A percentile compares a stretch with the other conserved stretches of the same genome.
These are phyloP conservation scores for Leucocoprinus sp. DNA, from an alignment of 768 basidiomycete genomes.

Conservation along the genomic window DNA sequence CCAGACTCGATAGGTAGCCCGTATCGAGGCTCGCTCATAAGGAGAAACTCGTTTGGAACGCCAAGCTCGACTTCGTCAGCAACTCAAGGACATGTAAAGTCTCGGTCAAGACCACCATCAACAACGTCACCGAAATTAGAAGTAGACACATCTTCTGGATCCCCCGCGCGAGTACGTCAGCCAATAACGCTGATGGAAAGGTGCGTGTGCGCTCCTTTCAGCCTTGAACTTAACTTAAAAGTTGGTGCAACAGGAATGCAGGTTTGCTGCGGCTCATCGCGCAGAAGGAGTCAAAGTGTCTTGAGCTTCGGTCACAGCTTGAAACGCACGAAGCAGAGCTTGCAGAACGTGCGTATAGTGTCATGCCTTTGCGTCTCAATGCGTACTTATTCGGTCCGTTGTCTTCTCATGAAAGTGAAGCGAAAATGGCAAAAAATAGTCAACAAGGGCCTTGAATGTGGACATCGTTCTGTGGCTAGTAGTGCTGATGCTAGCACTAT, in stretches of 20 bases:
- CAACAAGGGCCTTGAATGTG: conserved; percentile 44
- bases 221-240: not conserved
- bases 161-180: conserved; percentile 22
- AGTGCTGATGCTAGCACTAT: conserved; percentile 1
- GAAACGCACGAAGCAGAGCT: conserved; percentile 67
- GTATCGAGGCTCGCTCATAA: conserved; percentile 11
- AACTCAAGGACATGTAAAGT: conserved; percentile 7
- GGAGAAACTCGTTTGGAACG: conserved; percentile 11
- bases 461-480: conserved; percentile 14
- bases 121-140: not conserved
- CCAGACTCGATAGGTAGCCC: conserved; percentile 14
- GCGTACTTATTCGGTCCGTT: not conserved
- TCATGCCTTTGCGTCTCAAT: not conserved
- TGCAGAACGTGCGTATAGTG: conserved; percentile 38
- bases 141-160: conserved; percentile 9
- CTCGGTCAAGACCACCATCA: conserved; percentile 15
- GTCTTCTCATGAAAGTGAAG: conserved; percentile 42
- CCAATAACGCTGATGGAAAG: conserved; percentile 64
- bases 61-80: not conserved
- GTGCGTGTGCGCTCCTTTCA: conserved; percentile 31
- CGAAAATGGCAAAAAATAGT: conserved; percentile 81
- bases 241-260: conserved; percentile 47
- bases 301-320: conserved; percentile 73
- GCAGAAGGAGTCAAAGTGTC: conserved; percentile 77
- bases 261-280: conserved; percentile 80